Base-by-base conservation (phyloP, 140 eudicot species). In the Ambrosia hybrid region DNA sequence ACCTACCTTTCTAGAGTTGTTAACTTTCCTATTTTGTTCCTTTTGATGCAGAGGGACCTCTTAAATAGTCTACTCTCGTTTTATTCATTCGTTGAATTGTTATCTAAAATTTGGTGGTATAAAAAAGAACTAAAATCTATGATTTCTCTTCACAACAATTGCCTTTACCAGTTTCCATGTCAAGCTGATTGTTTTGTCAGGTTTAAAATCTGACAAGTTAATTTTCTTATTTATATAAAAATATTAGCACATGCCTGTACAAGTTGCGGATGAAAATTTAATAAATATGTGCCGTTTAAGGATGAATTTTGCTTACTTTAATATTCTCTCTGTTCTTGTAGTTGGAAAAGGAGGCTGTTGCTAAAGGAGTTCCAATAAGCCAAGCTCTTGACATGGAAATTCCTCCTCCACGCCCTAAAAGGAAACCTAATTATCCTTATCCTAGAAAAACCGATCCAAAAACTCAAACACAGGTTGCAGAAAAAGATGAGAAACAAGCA, bases 321-420 rank as follows among this genome's bases (percentile, higher is more conserved):
- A 36, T 2, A 49, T 57, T 4, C 2, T 57, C 67, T 2, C 34
- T 51, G 21, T 77, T 30, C 34, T 46, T 62, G 67, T 82, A 94
- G 99, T 77, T 94, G 88, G 99, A 94, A 88, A 94, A 90, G 83
- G 99, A 94, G 83, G 96, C 99, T 64, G 77, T 76, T 75, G 81
- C 76, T 30, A 94, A 83, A 85, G 97, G 99, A 79, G 83, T 86
- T 78, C 85, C 96, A 34, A 17, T 80, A 66, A 83, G 85, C 49
- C 96, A 90, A 73, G 84, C 96, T 76, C 84, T 88, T 71, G 96
- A 90, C 85, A 88, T 94, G 59, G 97, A 90, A 71, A 94, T 94
- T 72, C 99, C 99, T 66, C 99, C 99, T 41, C 99, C 99, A 68
- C 90, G 99, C 45, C 99, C 99, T 60, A 94, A 94, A 88, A 83